phyloP scores from a whole-genome alignment of 2,329 filamentous ascomycete species.

The Sphaerulina musiva region DNA sequence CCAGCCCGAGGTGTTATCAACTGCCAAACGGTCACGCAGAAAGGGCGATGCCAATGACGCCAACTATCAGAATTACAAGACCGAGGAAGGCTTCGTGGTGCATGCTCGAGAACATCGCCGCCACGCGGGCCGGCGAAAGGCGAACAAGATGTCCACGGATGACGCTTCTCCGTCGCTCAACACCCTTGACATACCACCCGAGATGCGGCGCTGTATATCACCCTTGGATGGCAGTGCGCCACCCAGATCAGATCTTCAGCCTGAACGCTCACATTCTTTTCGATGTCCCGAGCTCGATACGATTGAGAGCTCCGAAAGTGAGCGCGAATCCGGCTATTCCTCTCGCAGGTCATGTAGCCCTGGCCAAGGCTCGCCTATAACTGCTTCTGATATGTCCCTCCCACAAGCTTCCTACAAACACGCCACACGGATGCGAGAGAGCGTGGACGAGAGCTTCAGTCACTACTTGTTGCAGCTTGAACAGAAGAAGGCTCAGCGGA shows the following conservation, averaged over 20 bases:
- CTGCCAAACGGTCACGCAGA: slow-evolving; percentile 63
- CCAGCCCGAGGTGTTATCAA: slow-evolving; percentile 74
- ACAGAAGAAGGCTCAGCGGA: slow-evolving; percentile 70
- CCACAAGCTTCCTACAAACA: slow-evolving; percentile 43
- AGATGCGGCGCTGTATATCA: slow-evolving; percentile 24
- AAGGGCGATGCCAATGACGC: slow-evolving; percentile 58
- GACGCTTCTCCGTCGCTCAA: slow-evolving; percentile 11
- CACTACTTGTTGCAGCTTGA: slow-evolving; percentile 73
- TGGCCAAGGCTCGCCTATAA: slow-evolving; percentile 37
- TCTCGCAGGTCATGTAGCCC: slow-evolving; percentile 39
- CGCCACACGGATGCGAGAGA: slow-evolving; percentile 54
- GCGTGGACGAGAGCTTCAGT: slow-evolving; percentile 67
- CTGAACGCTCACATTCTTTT: slow-evolving; percentile 47
- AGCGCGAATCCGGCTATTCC: slow-evolving; percentile 37
- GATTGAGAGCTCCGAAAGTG: slow-evolving; percentile 54
- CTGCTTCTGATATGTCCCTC: slow-evolving; percentile 43
- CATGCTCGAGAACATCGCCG: slow-evolving; percentile 30
- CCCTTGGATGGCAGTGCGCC: slow-evolving; percentile 33
- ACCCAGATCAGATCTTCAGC: slow-evolving; percentile 30
- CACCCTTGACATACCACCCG: slow-evolving; percentile 18
- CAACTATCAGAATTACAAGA: slow-evolving; percentile 61
- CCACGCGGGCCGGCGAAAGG: slow-evolving; percentile 24
- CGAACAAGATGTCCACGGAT: slow-evolving; percentile 1
- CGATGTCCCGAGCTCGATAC: slow-evolving; percentile 55
- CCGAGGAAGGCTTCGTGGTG: slow-evolving; percentile 44